Percentiles rank a stretch among this genome's conserved stretches.
Evolutionary conservation across 2,329 filamentous ascomycete species (phyloP).

Genomic region (Claviceps digitariae): DNA sequence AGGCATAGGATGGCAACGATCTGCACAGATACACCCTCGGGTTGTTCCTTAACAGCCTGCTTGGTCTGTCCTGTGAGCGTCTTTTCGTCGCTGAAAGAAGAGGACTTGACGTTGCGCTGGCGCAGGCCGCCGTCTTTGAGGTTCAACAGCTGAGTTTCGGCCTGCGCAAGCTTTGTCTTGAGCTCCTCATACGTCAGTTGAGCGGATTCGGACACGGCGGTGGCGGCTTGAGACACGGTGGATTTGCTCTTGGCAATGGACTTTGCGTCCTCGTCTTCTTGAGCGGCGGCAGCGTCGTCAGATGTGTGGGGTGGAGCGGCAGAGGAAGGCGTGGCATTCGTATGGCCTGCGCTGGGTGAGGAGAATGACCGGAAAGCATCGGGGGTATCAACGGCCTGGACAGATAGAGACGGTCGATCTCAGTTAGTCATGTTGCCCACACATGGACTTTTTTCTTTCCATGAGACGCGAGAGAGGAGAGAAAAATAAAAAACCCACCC

Average conservation of each 20-base stretch:
- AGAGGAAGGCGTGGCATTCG: slow-evolving; percentile 16
- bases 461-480: neutral
- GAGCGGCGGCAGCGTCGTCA: slow-evolving; percentile 17
- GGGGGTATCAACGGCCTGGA: slow-evolving; percentile 27
- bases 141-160: slow-evolving; percentile 57
- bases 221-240: slow-evolving; percentile 25
- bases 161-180: slow-evolving; percentile 59
- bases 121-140: slow-evolving; percentile 63
- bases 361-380: slow-evolving; percentile 31
- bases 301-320: slow-evolving; percentile 23
- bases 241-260: slow-evolving; percentile 14
- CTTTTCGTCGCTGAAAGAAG: slow-evolving; percentile 36
- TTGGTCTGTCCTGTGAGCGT: slow-evolving; percentile 32
- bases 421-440: slow-evolving; percentile 2
- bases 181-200: slow-evolving; percentile 43
- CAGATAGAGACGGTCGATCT: neutral
- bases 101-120: slow-evolving; percentile 57
- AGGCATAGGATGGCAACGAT: slow-evolving; percentile 74
- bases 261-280: slow-evolving; percentile 16
- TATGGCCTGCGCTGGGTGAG: slow-evolving; percentile 25
- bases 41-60: slow-evolving; percentile 40
- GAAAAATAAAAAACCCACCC: slow-evolving; percentile 23
- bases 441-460: neutral
- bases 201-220: slow-evolving; percentile 31
- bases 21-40: slow-evolving; percentile 74